Percentiles rank a stretch among this genome's conserved stretches.
phyloP scores from a whole-genome alignment of 2,329 filamentous ascomycete species.

The Hypoxylon sp. region DNA sequence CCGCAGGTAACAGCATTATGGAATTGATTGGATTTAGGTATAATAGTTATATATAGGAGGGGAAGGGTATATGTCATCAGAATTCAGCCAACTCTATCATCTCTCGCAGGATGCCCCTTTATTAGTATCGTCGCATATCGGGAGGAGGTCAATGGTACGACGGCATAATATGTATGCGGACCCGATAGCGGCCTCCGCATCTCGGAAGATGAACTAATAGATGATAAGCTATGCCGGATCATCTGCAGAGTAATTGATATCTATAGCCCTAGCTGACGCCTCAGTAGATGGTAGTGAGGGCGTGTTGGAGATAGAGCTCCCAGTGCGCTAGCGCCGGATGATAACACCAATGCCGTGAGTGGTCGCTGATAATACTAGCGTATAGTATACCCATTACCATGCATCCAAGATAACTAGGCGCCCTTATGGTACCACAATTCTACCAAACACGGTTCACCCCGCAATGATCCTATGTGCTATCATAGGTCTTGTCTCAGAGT shows the following conservation, averaged over 20 bases:
- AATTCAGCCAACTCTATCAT: slow-evolving; percentile 7
- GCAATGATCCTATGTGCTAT: slow-evolving; percentile 22
- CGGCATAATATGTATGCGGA: slow-evolving; percentile 18
- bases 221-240: slow-evolving; percentile 41
- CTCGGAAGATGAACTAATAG: slow-evolving; percentile 34
- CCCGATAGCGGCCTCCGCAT: slow-evolving; percentile 47
- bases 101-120: slow-evolving; percentile 15
- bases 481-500: slow-evolving; percentile 14
- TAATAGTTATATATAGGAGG: background rate
- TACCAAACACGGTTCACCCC: slow-evolving; percentile 35
- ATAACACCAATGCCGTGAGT: slow-evolving; percentile 46
- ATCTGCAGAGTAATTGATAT: slow-evolving; percentile 39
- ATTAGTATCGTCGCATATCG: slow-evolving; percentile 23
- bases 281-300: slow-evolving; percentile 20
- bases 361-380: slow-evolving; percentile 48
- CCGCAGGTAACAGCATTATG: slow-evolving; percentile 36
- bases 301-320: slow-evolving; percentile 27
- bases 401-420: slow-evolving; percentile 32
- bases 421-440: slow-evolving; percentile 26
- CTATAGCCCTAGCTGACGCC: slow-evolving; percentile 18
- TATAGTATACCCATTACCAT: slow-evolving; percentile 37
- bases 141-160: background rate
- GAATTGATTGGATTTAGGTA: background rate
- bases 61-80: slow-evolving; percentile 9
- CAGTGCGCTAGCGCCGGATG: slow-evolving; percentile 38